Percentiles rank a stretch among this genome's conserved stretches.
phyloP scores from a whole-genome alignment of 306 rosid species.

The Citrullus colocynthis region DNA sequence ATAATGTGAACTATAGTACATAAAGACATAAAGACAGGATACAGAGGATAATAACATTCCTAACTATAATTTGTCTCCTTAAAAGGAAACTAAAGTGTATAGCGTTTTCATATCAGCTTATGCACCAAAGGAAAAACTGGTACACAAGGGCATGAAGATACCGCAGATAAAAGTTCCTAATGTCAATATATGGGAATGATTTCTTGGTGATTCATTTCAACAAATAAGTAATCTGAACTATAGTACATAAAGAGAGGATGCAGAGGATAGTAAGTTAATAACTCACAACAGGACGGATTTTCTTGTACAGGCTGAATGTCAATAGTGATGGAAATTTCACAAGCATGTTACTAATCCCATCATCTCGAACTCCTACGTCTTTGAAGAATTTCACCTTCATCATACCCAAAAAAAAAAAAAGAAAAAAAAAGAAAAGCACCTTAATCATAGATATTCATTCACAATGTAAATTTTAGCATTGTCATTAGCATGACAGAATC shows the following conservation, averaged over 20 bases:
- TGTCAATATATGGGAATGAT: not conserved
- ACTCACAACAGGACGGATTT: constrained; percentile 85
- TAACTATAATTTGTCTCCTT: not conserved
- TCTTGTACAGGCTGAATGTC: constrained; percentile 78
- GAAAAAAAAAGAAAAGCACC: not conserved
- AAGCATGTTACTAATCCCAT: constrained; percentile 86
- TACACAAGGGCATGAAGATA: not conserved
- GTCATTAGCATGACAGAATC: not conserved
- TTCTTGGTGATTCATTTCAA: not conserved
- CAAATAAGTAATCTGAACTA: not conserved
- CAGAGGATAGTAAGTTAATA: constrained; percentile 3
- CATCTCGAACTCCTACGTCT: constrained; percentile 64
- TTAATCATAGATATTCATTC: not conserved
- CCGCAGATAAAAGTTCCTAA: not conserved
- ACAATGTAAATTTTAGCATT: not conserved
- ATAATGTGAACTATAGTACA: not conserved
- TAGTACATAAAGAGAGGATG: not conserved
- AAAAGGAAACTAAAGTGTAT: not conserved
- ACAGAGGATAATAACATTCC: constrained; percentile 17
- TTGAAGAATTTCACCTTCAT: constrained; percentile 65
- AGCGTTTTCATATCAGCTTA: not conserved
- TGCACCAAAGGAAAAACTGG: not conserved
- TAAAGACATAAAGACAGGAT: not conserved
- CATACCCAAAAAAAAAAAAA: not conserved
- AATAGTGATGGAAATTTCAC: constrained; percentile 77